Conservation (phyloP, 1,139 yeast genomes). For the Saccharomyces hybrid region DNA sequence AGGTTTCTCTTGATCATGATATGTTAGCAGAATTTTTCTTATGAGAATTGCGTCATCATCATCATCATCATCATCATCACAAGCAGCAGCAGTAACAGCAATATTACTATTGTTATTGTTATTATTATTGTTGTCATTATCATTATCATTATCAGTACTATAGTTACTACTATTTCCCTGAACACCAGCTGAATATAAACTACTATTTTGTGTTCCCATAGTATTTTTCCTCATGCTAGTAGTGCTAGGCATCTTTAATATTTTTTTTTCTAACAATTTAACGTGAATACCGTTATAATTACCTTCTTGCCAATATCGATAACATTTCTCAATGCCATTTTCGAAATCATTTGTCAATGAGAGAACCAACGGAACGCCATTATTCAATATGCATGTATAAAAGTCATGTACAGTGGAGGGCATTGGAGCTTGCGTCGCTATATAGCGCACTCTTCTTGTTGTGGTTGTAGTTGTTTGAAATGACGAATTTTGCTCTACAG, state of each 20-base stretch:
- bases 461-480: slow-evolving; percentile 8
- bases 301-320: slow-evolving; percentile 45
- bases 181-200: neutral
- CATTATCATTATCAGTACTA: neutral
- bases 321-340: slow-evolving; percentile 49
- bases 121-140: neutral
- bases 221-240: neutral
- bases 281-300: slow-evolving; percentile 26
- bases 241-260: neutral
- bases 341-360: slow-evolving; percentile 57
- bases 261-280: slow-evolving; percentile 17
- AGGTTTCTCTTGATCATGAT: slow-evolving; percentile 21
- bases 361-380: slow-evolving; percentile 54
- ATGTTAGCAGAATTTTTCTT: slow-evolving; percentile 35
- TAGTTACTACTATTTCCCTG: neutral
- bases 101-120: neutral
- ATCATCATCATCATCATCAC: neutral
- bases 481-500: neutral
- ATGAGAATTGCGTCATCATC: slow-evolving; percentile 18
- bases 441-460: slow-evolving; percentile 38
- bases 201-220: neutral
- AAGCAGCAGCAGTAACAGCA: too few species aligned
- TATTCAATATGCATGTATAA: slow-evolving; percentile 60
- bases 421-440: slow-evolving; percentile 84
- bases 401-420: slow-evolving; percentile 66